A percentile compares a stretch with the other conserved stretches of the same genome.
phyloP scores from a whole-genome alignment of 2,329 filamentous ascomycete species.

The Penicillium carneum region DNA sequence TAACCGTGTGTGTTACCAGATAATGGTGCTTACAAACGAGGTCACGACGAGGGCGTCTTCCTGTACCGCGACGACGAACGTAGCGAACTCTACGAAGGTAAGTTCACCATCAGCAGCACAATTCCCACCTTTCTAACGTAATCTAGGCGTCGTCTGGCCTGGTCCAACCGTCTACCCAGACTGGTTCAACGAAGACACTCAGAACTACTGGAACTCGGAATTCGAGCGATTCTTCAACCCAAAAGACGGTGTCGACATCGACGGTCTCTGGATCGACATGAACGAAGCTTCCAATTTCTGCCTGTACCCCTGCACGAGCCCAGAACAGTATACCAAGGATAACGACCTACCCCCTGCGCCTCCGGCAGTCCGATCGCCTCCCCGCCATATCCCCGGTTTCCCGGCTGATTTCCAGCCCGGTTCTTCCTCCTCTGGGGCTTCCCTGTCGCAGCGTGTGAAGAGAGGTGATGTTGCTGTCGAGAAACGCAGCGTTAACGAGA shows the following conservation, averaged over 20 bases:
- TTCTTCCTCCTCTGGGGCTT: slow-evolving; percentile 13
- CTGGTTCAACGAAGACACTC: slow-evolving; percentile 73
- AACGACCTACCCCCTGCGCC: slow-evolving; percentile 63
- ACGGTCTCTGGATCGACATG: slow-evolving; percentile 80
- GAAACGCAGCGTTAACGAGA: neutral
- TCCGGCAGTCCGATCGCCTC: slow-evolving; percentile 68
- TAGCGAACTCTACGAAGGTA: slow-evolving; percentile 56
- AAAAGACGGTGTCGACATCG: slow-evolving; percentile 73
- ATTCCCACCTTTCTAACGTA: neutral
- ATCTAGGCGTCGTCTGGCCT: slow-evolving; percentile 75
- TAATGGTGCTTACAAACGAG: slow-evolving; percentile 67
- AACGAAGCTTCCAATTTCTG: slow-evolving; percentile 65
- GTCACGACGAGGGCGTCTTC: slow-evolving; percentile 64
- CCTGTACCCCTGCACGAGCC: slow-evolving; percentile 63
- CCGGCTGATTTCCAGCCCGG: slow-evolving; percentile 71
- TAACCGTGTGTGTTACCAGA: slow-evolving; percentile 38
- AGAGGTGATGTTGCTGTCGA: neutral
- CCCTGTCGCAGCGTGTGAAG: neutral
- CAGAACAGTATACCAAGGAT: slow-evolving; percentile 58
- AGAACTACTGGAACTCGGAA: slow-evolving; percentile 73
- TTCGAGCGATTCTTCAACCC: slow-evolving; percentile 70
- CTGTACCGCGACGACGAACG: slow-evolving; percentile 62
- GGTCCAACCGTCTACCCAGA: slow-evolving; percentile 76
- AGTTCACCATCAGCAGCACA: neutral
- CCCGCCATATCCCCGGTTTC: slow-evolving; percentile 72